These are phyloP conservation scores for Carex sylvatica DNA, from an alignment of 202 grass and related monocot genomes.

Conservation along the genomic window DNA sequence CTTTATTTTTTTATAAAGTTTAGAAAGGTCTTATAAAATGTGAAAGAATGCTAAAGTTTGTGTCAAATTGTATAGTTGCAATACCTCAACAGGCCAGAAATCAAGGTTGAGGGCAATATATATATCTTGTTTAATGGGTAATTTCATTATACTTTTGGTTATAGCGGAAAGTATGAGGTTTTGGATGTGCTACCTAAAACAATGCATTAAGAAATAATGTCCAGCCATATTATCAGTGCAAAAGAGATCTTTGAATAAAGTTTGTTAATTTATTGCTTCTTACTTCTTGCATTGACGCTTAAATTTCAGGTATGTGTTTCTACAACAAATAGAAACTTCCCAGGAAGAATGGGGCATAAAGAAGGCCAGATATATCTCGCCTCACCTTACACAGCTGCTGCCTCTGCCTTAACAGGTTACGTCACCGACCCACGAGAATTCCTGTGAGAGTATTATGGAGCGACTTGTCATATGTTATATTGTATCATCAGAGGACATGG, in stretches of 20 bases:
- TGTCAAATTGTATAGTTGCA: not conserved
- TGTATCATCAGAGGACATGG: slow-evolving; percentile 1
- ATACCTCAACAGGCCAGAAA: not conserved
- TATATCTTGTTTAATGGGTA: not conserved
- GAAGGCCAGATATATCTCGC: slow-evolving; percentile 97
- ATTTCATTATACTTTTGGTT: not conserved
- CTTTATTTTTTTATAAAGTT: not conserved
- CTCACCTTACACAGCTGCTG: slow-evolving; percentile 69
- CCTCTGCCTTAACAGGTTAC: slow-evolving; percentile 76
- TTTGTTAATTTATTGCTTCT: slow-evolving; percentile 1
- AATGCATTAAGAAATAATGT: not conserved
- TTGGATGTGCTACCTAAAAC: not conserved
- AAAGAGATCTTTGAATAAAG: not conserved
- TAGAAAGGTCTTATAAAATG: not conserved
- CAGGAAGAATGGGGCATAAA: slow-evolving; percentile 94
- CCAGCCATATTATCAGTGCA: not conserved
- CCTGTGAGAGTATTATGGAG: slow-evolving; percentile 22
- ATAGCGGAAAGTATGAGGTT: not conserved
- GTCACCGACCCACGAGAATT: slow-evolving; percentile 89
- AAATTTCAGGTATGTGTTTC: slow-evolving; percentile 77
- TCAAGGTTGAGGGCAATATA: not conserved
- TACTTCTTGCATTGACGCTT: not conserved
- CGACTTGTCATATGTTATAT: not conserved
- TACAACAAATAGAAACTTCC: slow-evolving; percentile 96
- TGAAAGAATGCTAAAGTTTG: not conserved